Conservation (phyloP, 306 rosid genomes). For the Corylus americana region DNA sequence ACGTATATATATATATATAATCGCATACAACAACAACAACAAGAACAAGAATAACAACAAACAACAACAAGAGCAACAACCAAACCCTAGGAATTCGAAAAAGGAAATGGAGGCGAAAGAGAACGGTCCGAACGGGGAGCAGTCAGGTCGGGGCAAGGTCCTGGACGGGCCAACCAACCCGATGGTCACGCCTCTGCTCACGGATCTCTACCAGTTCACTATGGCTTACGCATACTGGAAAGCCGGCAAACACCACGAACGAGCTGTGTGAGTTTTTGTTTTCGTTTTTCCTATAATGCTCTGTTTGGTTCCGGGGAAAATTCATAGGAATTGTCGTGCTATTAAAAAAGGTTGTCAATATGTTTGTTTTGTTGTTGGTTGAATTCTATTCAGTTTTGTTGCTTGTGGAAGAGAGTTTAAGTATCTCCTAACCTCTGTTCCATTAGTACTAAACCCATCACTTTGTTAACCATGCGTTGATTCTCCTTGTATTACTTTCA, state of each 20-base stretch:
- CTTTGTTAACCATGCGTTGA: neutral
- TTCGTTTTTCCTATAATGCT: neutral
- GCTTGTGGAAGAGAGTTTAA: neutral
- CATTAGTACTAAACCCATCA: neutral
- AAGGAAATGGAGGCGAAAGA: slow-evolving; percentile 49
- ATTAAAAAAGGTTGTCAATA: neutral
- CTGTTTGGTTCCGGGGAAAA: slow-evolving; percentile 27
- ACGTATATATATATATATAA: neutral
- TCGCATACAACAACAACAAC: neutral
- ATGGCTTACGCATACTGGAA: slow-evolving; percentile 99
- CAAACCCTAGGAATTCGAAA: slow-evolving; percentile 29
- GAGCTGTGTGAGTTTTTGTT: slow-evolving; percentile 71
- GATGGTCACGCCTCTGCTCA: slow-evolving; percentile 95
- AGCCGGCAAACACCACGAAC: slow-evolving; percentile 95
- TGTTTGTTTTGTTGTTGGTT: neutral
- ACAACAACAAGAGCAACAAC: neutral
- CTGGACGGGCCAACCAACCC: slow-evolving; percentile 80
- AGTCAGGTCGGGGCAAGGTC: slow-evolving; percentile 35
- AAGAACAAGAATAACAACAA: neutral
- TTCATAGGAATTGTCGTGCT: neutral
- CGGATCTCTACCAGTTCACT: slow-evolving; percentile 97
- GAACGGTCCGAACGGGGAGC: slow-evolving; percentile 52
- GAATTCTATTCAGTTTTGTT: neutral
- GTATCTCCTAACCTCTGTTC: neutral
- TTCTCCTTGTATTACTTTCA: neutral